phyloP scores from a whole-genome alignment of 1,284 basidiomycete genomes.

The Moesziomyces sp. region DNA sequence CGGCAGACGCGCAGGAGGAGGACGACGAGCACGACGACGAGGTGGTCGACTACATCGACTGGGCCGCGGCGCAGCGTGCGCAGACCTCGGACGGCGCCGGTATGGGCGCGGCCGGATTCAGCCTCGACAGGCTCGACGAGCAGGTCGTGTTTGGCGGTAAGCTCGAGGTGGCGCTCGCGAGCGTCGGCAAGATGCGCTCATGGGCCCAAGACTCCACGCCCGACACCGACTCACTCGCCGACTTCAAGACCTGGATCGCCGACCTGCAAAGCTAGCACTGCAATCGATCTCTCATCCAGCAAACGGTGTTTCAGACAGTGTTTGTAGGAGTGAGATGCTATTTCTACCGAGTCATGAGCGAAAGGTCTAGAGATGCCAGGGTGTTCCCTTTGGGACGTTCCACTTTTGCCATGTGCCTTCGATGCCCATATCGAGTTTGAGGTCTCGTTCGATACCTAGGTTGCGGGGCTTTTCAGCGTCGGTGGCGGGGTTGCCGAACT shows the following conservation, averaged over 20 bases:
- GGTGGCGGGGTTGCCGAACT: conserved; percentile 33
- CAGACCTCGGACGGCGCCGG: conserved; percentile 2
- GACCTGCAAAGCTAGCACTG: conserved; percentile 22
- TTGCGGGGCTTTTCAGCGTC: conserved; percentile 9
- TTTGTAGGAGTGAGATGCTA: not conserved
- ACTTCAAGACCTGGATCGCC: conserved; percentile 42
- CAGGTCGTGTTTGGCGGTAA: conserved; percentile 54
- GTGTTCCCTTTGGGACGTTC: conserved; percentile 35
- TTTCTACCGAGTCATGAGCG: not conserved
- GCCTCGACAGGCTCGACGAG: conserved; percentile 52
- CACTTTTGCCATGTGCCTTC: conserved; percentile 19
- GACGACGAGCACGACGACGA: conserved; percentile 54
- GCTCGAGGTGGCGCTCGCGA: conserved; percentile 50
- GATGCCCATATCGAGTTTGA: conserved; percentile 33
- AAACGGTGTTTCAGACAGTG: too few species aligned
- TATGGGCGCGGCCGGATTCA: conserved; percentile 22
- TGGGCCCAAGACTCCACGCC: conserved; percentile 12
- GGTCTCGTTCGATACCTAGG: conserved; percentile 25
- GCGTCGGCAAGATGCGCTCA: conserved; percentile 43
- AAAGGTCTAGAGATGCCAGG: conserved; percentile 27
- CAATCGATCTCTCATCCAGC: not conserved
- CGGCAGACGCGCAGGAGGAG: conserved; percentile 37
- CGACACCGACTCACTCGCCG: conserved; percentile 10
- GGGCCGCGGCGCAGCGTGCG: conserved; percentile 22
- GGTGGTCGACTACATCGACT: conserved; percentile 59